These are phyloP conservation scores for Termitomyces sp. DNA, from an alignment of 768 basidiomycete species.

Conservation along the genomic window DNA sequence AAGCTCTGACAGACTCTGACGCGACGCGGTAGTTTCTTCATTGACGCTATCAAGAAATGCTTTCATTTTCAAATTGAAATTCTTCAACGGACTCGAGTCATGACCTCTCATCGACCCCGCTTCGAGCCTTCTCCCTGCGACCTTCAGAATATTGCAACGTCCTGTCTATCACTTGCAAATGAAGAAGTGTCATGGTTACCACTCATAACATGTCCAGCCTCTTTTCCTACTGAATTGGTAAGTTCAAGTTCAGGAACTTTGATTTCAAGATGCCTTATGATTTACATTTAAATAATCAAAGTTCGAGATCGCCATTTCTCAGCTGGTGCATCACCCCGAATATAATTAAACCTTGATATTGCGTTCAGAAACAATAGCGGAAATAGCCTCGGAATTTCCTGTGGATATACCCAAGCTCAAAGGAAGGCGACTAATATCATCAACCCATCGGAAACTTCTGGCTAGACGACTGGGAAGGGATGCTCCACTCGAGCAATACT, in stretches of 20 bases:
- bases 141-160: not conserved
- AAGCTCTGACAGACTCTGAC: too few species aligned
- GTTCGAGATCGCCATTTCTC: constrained; percentile 72
- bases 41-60: too few species aligned
- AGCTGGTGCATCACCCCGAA: constrained; percentile 85
- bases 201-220: constrained; percentile 36
- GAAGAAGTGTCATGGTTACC: constrained; percentile 24
- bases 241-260: constrained; percentile 8
- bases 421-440: constrained; percentile 37
- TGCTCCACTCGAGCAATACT: constrained; percentile 67
- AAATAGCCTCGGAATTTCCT: constrained; percentile 32
- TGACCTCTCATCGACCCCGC: constrained; percentile 13
- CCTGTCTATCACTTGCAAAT: constrained; percentile 1
- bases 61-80: not conserved
- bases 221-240: constrained; percentile 42
- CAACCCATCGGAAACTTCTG: constrained; percentile 65
- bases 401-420: constrained; percentile 31
- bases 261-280: not conserved
- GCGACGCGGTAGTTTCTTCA: not conserved
- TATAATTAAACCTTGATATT: constrained; percentile 91
- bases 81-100: not conserved
- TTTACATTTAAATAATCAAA: constrained; percentile 24
- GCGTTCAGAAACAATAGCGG: constrained; percentile 66
- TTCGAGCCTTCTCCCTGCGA: constrained; percentile 16
- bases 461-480: constrained; percentile 81